phyloP scores from a whole-genome alignment of 2,329 filamentous ascomycete species.

The Diaporthe ampelina region DNA sequence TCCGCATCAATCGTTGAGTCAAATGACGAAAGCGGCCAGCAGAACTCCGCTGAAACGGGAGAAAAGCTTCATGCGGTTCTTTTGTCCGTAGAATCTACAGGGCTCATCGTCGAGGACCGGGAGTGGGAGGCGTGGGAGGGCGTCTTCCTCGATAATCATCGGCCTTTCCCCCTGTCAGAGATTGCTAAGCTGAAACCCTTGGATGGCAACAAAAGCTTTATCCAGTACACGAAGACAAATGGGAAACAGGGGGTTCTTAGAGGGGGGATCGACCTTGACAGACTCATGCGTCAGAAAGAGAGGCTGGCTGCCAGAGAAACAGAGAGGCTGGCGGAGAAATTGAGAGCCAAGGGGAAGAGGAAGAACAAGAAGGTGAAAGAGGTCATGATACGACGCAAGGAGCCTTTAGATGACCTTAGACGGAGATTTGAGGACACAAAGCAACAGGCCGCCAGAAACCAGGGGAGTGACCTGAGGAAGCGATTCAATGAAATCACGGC shows the following conservation, averaged over 20 bases:
- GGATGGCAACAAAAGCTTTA: fast-evolving
- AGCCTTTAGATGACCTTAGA: neutral
- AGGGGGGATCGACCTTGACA: neutral
- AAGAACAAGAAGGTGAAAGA: slow-evolving; percentile 34
- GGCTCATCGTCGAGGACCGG: neutral
- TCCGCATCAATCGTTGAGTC: too few relatives aligned
- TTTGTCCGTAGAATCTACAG: too few relatives aligned
- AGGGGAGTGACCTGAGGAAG: neutral
- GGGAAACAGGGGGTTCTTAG: fast-evolving
- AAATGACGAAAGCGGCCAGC: neutral
- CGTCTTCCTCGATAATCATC: neutral
- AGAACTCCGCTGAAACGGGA: neutral
- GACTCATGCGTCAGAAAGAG: slow-evolving; percentile 32
- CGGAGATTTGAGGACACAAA: neutral
- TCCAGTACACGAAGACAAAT: neutral
- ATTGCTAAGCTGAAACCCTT: neutral
- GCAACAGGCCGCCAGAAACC: neutral
- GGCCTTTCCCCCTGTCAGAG: neutral
- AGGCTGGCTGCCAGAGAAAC: neutral
- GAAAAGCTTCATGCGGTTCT: neutral
- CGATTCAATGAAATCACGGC: neutral
- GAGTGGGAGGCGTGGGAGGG: neutral
- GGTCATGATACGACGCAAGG: slow-evolving; percentile 33
- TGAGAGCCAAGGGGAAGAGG: slow-evolving; percentile 15
- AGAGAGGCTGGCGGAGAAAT: slow-evolving; percentile 2